A percentile compares a stretch with the other conserved stretches of the same genome.
phyloP scores from a whole-genome alignment of 129 eudicot genomes.

The Flaveria bidentis region DNA sequence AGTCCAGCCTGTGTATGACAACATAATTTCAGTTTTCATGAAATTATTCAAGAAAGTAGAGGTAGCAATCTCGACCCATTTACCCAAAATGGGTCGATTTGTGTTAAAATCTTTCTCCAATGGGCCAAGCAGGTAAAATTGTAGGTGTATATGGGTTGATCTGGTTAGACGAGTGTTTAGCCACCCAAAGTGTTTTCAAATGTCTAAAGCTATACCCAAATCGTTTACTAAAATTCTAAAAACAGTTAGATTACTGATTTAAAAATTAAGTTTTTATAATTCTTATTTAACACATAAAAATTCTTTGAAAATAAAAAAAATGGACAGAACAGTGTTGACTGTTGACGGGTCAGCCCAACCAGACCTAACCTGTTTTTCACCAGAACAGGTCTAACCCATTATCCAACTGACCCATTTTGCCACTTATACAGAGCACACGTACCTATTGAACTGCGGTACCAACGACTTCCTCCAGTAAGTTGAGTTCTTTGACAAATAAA shows the following conservation, averaged over 20 bases:
- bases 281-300: neutral
- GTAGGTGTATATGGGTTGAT: too few relatives aligned
- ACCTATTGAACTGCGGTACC: slow-evolving; percentile 78
- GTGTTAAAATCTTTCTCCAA: neutral
- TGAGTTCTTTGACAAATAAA: slow-evolving; percentile 47
- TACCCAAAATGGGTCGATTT: neutral
- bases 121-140: neutral
- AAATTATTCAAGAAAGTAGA: neutral
- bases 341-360: neutral
- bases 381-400: neutral
- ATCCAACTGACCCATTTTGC: neutral
- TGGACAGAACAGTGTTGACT: neutral
- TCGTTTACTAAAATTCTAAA: neutral
- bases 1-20: slow-evolving; percentile 46
- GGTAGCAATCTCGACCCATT: neutral
- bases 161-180: too few relatives aligned
- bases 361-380: neutral
- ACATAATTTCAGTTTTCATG: neutral
- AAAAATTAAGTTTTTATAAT: neutral
- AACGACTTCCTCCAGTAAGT: slow-evolving; percentile 50
- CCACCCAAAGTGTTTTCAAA: too few relatives aligned
- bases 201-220: neutral
- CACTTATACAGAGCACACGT: slow-evolving; percentile 11
- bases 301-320: neutral
- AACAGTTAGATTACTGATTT: neutral